Base-by-base conservation (phyloP, 2,329 filamentous ascomycete species). In the Fusarium praegraminearum region DNA sequence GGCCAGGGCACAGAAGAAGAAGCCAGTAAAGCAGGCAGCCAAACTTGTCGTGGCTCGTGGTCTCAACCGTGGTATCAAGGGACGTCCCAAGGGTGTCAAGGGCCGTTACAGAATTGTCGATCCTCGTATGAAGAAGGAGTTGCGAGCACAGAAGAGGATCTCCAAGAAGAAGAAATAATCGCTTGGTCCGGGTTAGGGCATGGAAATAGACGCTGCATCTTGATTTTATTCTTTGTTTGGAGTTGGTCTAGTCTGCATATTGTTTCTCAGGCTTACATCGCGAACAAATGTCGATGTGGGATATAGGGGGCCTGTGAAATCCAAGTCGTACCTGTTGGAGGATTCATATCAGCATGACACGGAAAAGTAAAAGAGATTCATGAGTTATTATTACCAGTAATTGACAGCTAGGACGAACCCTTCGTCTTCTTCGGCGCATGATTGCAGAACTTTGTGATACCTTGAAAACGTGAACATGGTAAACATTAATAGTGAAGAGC, bases 71-170 rank as follows among this genome's bases (percentile, higher is more conserved):
- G 95, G 93, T 76, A 90, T 97, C 77, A 89, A 92, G 78, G 95
- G 94, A 22, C 86, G 95, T 73, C 96, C 96, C 4, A 91, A 89
- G 79, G 96, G 95, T 63, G 93, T 97, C 26, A 98, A 97, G 87
- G 95, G 95, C 38, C 91, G 93, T 72, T 99, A 99, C 80, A 97
- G 97, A 85, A 97, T 99, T 86, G 95, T 99, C 57, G 95, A 98
- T 82, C 84, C 93, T 16, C 87, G 96, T 73, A 89, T 98, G 89
- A 98, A 98, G 89, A 98, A 98, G 90, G 96, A 98, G 84, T 87
- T 96, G 57, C 85, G 94, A 78, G 94, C 92, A 3, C 86, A 95
- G 80, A 97, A 97, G 89, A 88, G 94, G 75, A 77, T 86, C 63
- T 78, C 83, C 28, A 94, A 97, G 85, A 92, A 90, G 82, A 90